Evolutionary conservation across 352 stramenopile species (phyloP).

Genomic region (Phytopythium delawarense): DNA sequence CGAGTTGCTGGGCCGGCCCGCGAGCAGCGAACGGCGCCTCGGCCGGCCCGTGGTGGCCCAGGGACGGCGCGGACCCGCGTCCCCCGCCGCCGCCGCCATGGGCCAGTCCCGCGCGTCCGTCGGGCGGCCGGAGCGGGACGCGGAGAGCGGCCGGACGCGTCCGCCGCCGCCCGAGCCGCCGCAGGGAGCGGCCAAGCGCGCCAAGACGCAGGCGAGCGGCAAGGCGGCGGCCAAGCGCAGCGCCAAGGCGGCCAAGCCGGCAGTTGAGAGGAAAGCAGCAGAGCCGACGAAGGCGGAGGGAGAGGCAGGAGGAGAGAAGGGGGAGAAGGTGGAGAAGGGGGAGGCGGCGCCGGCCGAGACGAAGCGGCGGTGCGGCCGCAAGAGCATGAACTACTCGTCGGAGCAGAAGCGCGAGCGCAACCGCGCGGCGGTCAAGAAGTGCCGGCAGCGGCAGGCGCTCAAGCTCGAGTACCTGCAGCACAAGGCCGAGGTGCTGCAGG

Average conservation of each 20-base stretch:
- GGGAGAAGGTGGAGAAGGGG: neutral
- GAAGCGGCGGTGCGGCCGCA: slow-evolving; percentile 75
- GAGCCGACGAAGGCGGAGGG: neutral
- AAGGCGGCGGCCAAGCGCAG: neutral
- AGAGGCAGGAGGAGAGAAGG: too few species aligned
- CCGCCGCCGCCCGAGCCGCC: neutral
- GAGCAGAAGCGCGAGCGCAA: slow-evolving; percentile 84
- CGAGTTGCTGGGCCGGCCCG: neutral
- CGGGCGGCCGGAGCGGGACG: neutral
- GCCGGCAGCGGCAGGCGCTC: slow-evolving; percentile 70
- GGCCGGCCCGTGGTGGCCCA: neutral
- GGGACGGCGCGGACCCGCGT: neutral
- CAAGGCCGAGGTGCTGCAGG: slow-evolving; percentile 60
- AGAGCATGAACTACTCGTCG: slow-evolving; percentile 86
- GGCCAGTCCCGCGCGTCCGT: neutral
- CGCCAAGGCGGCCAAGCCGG: neutral
- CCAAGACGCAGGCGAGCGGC: neutral
- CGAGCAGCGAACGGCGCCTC: neutral
- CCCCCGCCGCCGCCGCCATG: neutral
- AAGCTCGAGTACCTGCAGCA: slow-evolving; percentile 78
- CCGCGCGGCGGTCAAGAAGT: slow-evolving; percentile 83
- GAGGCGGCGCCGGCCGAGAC: slow-evolving; percentile 8
- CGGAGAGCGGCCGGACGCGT: neutral
- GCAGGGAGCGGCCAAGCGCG: neutral
- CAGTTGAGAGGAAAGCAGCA: neutral